phyloP scores from a whole-genome alignment of 306 rosid species.

The Citrullus colocynthis region DNA sequence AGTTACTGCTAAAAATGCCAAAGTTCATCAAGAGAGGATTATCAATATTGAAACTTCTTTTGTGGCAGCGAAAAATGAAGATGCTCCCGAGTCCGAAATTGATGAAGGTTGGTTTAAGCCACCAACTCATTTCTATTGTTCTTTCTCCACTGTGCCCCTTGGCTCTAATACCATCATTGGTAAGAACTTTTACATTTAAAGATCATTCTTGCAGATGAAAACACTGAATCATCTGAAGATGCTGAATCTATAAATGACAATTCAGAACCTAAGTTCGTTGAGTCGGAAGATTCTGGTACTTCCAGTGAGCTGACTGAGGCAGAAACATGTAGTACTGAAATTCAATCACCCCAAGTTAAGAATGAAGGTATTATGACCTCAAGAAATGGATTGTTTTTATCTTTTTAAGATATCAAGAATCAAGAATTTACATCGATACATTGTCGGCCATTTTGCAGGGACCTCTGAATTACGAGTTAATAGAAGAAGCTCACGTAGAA shows the following conservation, averaged over 20 bases:
- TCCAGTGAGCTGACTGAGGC: not conserved
- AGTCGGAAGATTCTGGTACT: not conserved
- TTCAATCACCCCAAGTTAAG: not conserved
- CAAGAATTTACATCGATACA: not conserved
- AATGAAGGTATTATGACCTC: not conserved
- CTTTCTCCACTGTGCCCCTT: not conserved
- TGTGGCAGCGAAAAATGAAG: constrained; percentile 19
- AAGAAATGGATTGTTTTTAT: not conserved
- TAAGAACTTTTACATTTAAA: not conserved
- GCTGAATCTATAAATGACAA: not conserved
- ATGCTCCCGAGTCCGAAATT: constrained; percentile 29
- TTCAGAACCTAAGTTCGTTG: not conserved
- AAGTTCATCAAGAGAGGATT: constrained; percentile 55
- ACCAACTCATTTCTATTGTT: constrained; percentile 7
- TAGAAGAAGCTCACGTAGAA: not conserved
- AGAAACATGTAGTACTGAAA: not conserved
- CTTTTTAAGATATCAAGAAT: not conserved
- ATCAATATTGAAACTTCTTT: constrained; percentile 25
- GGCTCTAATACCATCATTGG: not conserved
- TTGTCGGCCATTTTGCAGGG: not conserved
- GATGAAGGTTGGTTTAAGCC: constrained; percentile 38
- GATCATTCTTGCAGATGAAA: not conserved
- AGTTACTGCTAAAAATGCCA: constrained; percentile 66
- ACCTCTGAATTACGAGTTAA: not conserved
- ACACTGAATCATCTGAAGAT: not conserved